These are phyloP conservation scores for Tolypocladium album DNA, from an alignment of 2,329 filamentous ascomycete genomes.

Conservation along the genomic window DNA sequence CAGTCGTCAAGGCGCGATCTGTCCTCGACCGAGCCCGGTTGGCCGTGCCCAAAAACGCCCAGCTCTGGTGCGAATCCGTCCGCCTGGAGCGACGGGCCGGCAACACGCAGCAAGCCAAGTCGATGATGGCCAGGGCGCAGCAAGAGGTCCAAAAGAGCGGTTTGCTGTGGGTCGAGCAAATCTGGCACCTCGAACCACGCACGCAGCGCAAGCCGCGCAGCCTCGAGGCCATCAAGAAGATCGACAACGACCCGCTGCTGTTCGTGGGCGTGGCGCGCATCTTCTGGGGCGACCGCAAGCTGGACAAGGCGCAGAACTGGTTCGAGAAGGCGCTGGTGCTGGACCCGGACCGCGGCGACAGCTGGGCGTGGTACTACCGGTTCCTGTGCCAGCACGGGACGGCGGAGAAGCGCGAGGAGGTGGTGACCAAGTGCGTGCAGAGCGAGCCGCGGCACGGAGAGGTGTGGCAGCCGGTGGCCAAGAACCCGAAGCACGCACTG, in stretches of 20 bases:
- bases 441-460: conserved; percentile 91
- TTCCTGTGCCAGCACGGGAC: conserved; percentile 89
- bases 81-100: conserved; percentile 81
- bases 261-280: conserved; percentile 90
- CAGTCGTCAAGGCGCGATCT: conserved; percentile 83
- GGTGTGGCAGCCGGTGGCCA: conserved; percentile 76
- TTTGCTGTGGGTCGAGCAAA: conserved; percentile 84
- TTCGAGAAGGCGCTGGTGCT: conserved; percentile 91
- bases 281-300: conserved; percentile 85
- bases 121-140: conserved; percentile 84
- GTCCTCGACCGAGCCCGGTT: conserved; percentile 86
- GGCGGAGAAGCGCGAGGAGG: conserved; percentile 80
- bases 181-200: conserved; percentile 85
- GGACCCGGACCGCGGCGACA: conserved; percentile 80
- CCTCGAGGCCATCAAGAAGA: conserved; percentile 92
- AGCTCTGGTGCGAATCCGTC: conserved; percentile 89
- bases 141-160: conserved; percentile 86
- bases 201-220: conserved; percentile 87
- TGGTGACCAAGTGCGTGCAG: conserved; percentile 67
- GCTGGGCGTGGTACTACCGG: conserved; percentile 97
- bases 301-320: conserved; percentile 94
- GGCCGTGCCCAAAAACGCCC: conserved; percentile 72
- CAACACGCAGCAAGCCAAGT: conserved; percentile 74
- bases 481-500: conserved; percentile 72
- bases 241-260: conserved; percentile 80